Percentiles rank a stretch among this genome's conserved stretches.
These are phyloP conservation scores for Ogataea nakhonphanomensis DNA, from an alignment of 805 yeast species.

Conservation along the genomic window DNA sequence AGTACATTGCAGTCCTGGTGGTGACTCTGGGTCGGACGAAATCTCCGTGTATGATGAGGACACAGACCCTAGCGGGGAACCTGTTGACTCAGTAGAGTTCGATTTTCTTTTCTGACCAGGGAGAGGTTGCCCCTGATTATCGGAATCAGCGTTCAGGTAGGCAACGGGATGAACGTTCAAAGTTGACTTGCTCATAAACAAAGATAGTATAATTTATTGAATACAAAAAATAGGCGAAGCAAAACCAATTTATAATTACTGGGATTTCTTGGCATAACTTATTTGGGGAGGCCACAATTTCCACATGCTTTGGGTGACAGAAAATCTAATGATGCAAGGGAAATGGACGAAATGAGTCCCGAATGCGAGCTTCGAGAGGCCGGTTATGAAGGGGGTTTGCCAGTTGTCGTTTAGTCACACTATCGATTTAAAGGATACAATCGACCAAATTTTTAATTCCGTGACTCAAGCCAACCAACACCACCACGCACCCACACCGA, in stretches of 20 bases:
- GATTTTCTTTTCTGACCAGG: constrained; percentile 8
- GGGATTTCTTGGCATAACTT: constrained; percentile 6
- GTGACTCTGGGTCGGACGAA: constrained; percentile 26
- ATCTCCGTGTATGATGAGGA: constrained; percentile 28
- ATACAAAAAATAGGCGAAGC: constrained; percentile 8
- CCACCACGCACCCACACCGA: constrained; percentile 3
- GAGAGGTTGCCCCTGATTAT: background rate
- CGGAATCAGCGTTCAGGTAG: constrained; percentile 27
- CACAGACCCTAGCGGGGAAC: constrained; percentile 26
- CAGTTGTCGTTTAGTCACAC: no score
- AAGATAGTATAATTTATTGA: background rate
- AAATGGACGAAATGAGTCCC: background rate
- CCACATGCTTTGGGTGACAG: background rate
- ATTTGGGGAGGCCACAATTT: background rate
- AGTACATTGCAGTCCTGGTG: constrained; percentile 15
- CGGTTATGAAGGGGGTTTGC: no score
- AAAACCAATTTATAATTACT: constrained; percentile 1
- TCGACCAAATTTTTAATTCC: background rate
- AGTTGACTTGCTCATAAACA: constrained; percentile 6
- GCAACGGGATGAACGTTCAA: constrained; percentile 31
- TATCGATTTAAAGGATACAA: no score
- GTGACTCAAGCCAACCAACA: constrained; percentile 1
- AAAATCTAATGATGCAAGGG: background rate
- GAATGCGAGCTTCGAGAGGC: no score
- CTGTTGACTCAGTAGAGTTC: constrained; percentile 25